phyloP scores from a whole-genome alignment of 2,329 filamentous ascomycete genomes.

The Decorospora gaudefroyi region DNA sequence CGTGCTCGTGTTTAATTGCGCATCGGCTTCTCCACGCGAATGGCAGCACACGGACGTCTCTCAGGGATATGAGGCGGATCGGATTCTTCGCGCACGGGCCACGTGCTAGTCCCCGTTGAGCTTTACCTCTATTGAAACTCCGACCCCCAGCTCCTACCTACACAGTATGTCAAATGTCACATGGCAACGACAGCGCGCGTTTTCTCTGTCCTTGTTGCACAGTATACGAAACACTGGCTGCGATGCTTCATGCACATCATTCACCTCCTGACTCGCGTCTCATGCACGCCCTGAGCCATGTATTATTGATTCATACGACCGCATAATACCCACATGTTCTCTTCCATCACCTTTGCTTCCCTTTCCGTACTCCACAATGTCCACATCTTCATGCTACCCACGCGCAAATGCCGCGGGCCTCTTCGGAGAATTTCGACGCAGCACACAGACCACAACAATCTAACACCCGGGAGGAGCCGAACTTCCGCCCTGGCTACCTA shows the following conservation, averaged over 20 bases:
- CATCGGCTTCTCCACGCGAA: constrained; percentile 9
- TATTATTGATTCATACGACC: no score
- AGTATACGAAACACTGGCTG: no score
- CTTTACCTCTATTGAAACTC: background rate
- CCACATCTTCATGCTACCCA: background rate
- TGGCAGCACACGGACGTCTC: constrained; percentile 1
- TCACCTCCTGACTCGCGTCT: no score
- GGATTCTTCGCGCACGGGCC: constrained; percentile 8
- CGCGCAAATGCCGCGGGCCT: background rate
- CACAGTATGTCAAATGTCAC: background rate
- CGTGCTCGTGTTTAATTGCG: constrained; percentile 11
- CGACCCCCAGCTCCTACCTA: constrained; percentile 1
- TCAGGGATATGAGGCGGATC: constrained; percentile 8
- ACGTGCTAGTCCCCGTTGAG: constrained; percentile 4
- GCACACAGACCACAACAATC: constrained; percentile 6
- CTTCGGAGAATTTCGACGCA: constrained; percentile 12
- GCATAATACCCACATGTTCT: no score
- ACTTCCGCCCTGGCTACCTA: no score
- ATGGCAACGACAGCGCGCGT: constrained; percentile 2
- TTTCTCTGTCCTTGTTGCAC: background rate
- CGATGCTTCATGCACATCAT: no score
- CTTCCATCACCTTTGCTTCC: background rate
- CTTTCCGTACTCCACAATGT: background rate
- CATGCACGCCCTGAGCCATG: no score
- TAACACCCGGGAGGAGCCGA: constrained; percentile 16